Percentiles rank a stretch among this genome's conserved stretches.
Evolutionary conservation across 1,284 basidiomycete species (phyloP).

Genomic region (Apiotrichum mycotoxinovorans): DNA sequence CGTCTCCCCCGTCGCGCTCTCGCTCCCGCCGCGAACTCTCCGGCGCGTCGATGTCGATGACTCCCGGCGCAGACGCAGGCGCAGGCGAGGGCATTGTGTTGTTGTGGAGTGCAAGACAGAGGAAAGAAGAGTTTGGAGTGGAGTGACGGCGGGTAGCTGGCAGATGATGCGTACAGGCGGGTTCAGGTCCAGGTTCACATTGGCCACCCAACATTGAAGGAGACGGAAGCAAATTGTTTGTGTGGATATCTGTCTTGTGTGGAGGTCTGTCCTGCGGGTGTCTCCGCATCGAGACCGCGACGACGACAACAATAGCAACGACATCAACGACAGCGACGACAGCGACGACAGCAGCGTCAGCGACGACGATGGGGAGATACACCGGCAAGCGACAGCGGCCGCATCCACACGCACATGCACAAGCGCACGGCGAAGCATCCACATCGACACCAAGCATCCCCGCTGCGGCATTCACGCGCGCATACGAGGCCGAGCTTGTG

Average conservation of each 20-base stretch:
- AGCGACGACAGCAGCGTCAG: not conserved
- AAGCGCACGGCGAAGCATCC: not conserved
- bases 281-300: not conserved
- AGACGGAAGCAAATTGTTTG: conserved; percentile 4
- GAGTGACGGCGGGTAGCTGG: too few species aligned
- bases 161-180: too few species aligned
- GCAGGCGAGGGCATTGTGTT: not conserved
- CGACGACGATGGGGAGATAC: conserved; percentile 3
- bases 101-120: not conserved
- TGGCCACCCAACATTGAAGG: not conserved
- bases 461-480: conserved; percentile 19
- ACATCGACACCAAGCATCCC: not conserved
- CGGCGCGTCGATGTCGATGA: not conserved
- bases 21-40: conserved; percentile 6
- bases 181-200: too few species aligned
- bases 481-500: conserved; percentile 41
- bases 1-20: too few species aligned
- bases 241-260: not conserved
- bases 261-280: not conserved
- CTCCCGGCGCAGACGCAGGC: not conserved
- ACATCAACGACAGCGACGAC: not conserved
- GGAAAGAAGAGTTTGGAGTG: not conserved
- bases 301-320: not conserved
- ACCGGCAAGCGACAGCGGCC: not conserved
- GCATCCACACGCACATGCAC: not conserved